Conservation (phyloP, 2,329 filamentous ascomycete species). For the Byssothecium circinans region DNA sequence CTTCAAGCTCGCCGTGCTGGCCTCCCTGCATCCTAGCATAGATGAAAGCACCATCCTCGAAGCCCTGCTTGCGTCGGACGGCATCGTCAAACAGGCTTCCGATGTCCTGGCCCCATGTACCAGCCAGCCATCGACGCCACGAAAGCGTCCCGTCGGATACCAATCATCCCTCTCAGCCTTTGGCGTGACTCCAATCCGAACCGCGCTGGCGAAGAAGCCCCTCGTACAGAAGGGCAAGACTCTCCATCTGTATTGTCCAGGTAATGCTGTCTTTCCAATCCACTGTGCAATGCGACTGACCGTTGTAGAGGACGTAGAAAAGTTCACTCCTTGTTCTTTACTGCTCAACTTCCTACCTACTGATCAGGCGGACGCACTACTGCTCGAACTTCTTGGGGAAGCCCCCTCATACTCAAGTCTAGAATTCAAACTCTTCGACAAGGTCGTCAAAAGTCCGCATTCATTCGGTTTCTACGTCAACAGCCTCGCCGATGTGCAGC, state of each 20-base stretch:
- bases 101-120: constrained; percentile 51
- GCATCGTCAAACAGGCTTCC: constrained; percentile 69
- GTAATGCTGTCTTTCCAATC: not conserved
- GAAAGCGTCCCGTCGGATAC: constrained; percentile 44
- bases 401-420: constrained; percentile 68
- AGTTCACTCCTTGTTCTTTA: constrained; percentile 86
- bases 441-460: constrained; percentile 81
- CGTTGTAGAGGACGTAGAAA: constrained; percentile 71
- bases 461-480: constrained; percentile 83
- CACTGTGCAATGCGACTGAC: not conserved
- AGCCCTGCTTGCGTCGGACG: constrained; percentile 73
- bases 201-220: constrained; percentile 38
- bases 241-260: constrained; percentile 69
- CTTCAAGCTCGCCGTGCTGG: constrained; percentile 80
- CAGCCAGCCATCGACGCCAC: constrained; percentile 30
- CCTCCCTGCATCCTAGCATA: constrained; percentile 70
- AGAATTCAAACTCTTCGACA: constrained; percentile 85
- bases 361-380: constrained; percentile 70
- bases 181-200: constrained; percentile 14
- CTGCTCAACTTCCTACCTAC: constrained; percentile 84
- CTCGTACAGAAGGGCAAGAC: constrained; percentile 79
- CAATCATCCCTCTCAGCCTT: constrained; percentile 47
- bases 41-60: constrained; percentile 74
- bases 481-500: constrained; percentile 66
- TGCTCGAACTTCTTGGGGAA: constrained; percentile 76